Evolutionary conservation across 139 green algal species (phyloP).

Genomic region (Yamagishiella unicocca): DNA sequence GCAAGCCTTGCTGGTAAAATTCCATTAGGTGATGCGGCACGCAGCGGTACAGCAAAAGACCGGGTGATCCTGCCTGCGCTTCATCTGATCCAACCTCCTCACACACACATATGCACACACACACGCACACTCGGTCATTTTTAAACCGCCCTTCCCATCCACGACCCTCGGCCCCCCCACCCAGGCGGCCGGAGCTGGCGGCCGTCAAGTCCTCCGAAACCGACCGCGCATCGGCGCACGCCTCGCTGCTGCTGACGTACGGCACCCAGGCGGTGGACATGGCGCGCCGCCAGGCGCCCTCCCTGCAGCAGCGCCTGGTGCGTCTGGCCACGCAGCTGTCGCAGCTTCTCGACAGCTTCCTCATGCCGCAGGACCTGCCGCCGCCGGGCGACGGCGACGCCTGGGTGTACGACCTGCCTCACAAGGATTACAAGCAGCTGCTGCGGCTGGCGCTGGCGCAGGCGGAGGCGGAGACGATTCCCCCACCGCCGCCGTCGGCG

Average conservation of each 20-base stretch:
- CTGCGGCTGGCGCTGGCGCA: conserved; percentile 55
- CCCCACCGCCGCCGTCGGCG: conserved; percentile 16
- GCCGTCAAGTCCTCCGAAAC: conserved; percentile 49
- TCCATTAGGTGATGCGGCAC: too few relatives aligned
- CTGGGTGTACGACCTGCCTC: conserved; percentile 52
- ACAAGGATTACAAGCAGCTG: conserved; percentile 62
- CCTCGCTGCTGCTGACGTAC: conserved; percentile 49
- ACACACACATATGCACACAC: too few relatives aligned
- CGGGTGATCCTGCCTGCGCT: too few relatives aligned
- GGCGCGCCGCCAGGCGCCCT: conserved; percentile 21
- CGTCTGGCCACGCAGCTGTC: not conserved
- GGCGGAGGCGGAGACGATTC: conserved; percentile 8
- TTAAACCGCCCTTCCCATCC: too few relatives aligned
- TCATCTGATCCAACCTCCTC: too few relatives aligned
- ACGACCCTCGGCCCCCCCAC: too few relatives aligned
- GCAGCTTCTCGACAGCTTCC: conserved; percentile 64
- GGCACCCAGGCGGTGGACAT: conserved; percentile 18
- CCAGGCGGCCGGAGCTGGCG: conserved; percentile 51
- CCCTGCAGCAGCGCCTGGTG: conserved; percentile 29
- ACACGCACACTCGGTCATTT: too few relatives aligned
- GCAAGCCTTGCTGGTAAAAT: too few relatives aligned
- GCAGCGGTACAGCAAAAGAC: too few relatives aligned
- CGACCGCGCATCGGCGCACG: conserved; percentile 38
- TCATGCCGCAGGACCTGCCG: conserved; percentile 68
- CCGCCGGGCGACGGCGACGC: conserved; percentile 44